Conservation (phyloP, 768 basidiomycete genomes). For the Mycena polygramma region DNA sequence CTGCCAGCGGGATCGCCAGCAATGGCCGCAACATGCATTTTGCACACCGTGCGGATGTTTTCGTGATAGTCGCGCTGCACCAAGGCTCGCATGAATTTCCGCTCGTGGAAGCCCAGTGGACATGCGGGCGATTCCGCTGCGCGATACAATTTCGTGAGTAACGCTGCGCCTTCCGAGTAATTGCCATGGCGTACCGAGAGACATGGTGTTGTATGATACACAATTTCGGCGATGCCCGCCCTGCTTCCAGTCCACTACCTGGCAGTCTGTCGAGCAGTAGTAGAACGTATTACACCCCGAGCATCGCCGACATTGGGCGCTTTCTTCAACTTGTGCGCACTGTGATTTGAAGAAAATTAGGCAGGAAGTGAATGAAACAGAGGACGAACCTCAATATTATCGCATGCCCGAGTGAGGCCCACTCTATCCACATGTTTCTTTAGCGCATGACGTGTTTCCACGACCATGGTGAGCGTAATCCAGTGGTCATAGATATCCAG, state of each 20-base stretch:
- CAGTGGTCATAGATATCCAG: conserved; percentile 2
- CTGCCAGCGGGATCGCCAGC: too few relatives aligned
- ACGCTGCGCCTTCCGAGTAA: too few relatives aligned
- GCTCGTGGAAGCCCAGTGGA: too few relatives aligned
- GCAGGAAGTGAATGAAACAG: not conserved
- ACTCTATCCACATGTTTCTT: not conserved
- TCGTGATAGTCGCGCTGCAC: too few relatives aligned
- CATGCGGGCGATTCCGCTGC: too few relatives aligned
- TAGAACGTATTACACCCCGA: not conserved
- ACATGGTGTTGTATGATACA: not conserved
- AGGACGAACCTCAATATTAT: conserved; percentile 10
- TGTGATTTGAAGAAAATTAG: not conserved
- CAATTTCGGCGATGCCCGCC: conserved; percentile 11
- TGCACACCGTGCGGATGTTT: too few relatives aligned
- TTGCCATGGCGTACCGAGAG: not conserved
- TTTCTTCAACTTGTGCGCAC: conserved; percentile 14
- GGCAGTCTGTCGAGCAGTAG: conserved; percentile 9
- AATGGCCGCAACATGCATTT: too few relatives aligned
- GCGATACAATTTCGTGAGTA: too few relatives aligned
- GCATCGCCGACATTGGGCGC: not conserved
- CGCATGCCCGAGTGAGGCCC: not conserved
- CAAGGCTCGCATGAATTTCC: too few relatives aligned
- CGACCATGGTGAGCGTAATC: not conserved
- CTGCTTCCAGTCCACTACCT: conserved; percentile 10
- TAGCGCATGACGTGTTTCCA: not conserved